Evolutionary conservation across 768 basidiomycete species (phyloP), one percentile per base, ranked within the genome.

Genomic region (Leccinellum albellum): DNA sequence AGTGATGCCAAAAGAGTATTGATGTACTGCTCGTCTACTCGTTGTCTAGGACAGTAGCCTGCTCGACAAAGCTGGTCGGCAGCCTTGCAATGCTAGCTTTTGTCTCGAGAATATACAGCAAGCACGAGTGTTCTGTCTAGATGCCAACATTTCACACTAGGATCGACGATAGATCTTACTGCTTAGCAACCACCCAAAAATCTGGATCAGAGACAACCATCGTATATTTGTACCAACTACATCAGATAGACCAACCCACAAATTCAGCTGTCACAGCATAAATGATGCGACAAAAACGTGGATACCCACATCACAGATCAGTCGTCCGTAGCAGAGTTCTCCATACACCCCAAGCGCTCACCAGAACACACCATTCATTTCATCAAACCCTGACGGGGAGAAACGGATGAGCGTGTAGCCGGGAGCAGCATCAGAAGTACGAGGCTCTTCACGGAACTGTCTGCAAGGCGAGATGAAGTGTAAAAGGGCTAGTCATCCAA

Each of bases 321-420:
- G 7, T 6, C 6, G 1, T 17, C 64, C 46, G 45, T 29, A 3
- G n/a, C 37, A 40, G 9, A 40, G n/a, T 40, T 20, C n/a, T 50
- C 23, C 61, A 53, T 45, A 40, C 56, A 57, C 37, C 56, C 46
- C 57, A 53, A 78, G 78, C 80, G 79, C 79, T 80, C 79, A 81
- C 79, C 75, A 64, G 63, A 52, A n/a, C 68, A 64, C 58, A 63
- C 54, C 64, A 62, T 50, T 55, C 66, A 68, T 70, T 76, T 79
- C 79, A 62, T 80, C 79, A 69, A 66, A 78, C 80, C 79, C 73
- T 61, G 37, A 51, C 62, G 73, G 76, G 78, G 77, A 79, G 78
- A 81, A 76, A 79, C 75, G 59, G 64, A 61, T 31, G 51, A 56
- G 56, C 42, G 33, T 21, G 47, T 48, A 50, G 40, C 54, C 56